Base-by-base conservation (phyloP, 2,329 filamentous ascomycete genomes). In the Curvularia spicifera region DNA sequence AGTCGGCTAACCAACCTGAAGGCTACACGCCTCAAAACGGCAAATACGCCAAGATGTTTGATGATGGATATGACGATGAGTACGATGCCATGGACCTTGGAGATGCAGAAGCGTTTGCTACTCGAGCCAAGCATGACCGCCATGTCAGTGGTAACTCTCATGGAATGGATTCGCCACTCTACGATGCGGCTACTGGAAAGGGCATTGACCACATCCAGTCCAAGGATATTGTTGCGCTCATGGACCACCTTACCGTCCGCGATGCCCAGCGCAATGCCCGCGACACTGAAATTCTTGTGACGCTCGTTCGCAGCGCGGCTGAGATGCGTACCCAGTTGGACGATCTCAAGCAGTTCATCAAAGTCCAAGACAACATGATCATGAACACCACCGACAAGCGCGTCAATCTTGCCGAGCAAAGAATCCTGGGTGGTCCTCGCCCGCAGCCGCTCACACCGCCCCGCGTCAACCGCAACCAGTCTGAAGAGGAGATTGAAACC, bases 251-350 rank as follows among this genome's bases (percentile, higher is more conserved):
- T 62, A 98, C 96, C 75, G 95, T 98, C 63, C 90, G 95, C 35
- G 95, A 99, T 79, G 95, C 94, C 40, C 94, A 98, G 79, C 89
- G 95, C 59, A 98, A 95, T 78, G 95, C 95, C 45, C 87, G 95
- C 44, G 95, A 99, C 71, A 98, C 95, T 0, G 95, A 99, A 78
- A 97, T 99, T 54, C 82, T 99, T 18, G 91, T 97, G 46, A 94
- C 95, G 0, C 86, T 99, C 31, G 95, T 99, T 60, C 89, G 94
- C 59, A 93, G 93, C 53, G 94, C 95, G 4, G 89, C 95, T 12
- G 95, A 99, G 78, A 98, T 98, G 93, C 91, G 94, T 64, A 96
- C 91, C 67, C 96, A 92, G 0, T 96, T 98, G 73, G 91, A 96
- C 65, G 93, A 97, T 69, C 91, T 99, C 84, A 97, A 95, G 82